Percentiles rank a stretch among this genome's conserved stretches.
phyloP scores from a whole-genome alignment of 176 grass and related monocot species.

The Coix lacrymajobi region DNA sequence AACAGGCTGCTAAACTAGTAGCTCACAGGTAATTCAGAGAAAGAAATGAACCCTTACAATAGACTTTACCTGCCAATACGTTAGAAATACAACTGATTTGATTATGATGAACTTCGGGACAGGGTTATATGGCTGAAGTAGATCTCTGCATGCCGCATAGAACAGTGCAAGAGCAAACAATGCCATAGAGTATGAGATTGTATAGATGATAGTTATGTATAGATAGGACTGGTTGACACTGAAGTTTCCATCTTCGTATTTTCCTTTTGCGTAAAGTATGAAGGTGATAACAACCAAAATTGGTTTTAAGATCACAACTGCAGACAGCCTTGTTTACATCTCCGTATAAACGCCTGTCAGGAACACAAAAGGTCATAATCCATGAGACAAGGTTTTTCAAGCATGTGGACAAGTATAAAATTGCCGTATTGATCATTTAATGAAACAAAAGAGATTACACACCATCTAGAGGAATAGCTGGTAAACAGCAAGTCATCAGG shows the following conservation, averaged over 20 bases:
- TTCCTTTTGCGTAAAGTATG: conserved; percentile 74
- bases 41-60: background rate
- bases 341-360: conserved; percentile 69
- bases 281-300: conserved; percentile 86
- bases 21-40: background rate
- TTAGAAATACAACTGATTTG: conserved; percentile 86
- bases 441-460: background rate
- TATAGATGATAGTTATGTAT: conserved; percentile 85
- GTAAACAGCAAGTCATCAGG: conserved; percentile 84
- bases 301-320: conserved; percentile 87
- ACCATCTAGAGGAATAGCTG: conserved; percentile 80
- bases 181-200: conserved; percentile 71
- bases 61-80: conserved; percentile 79
- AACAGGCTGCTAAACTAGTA: background rate
- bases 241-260: conserved; percentile 83
- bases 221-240: conserved; percentile 75
- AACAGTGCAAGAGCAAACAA: conserved; percentile 74
- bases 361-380: background rate
- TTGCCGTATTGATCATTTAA: background rate
- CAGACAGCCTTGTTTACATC: conserved; percentile 81
- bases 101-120: conserved; percentile 91
- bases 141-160: conserved; percentile 80
- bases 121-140: conserved; percentile 75
- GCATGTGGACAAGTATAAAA: background rate
- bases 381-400: background rate